Conservation (phyloP, 1,284 basidiomycete genomes). For the Tilletia setariae region DNA sequence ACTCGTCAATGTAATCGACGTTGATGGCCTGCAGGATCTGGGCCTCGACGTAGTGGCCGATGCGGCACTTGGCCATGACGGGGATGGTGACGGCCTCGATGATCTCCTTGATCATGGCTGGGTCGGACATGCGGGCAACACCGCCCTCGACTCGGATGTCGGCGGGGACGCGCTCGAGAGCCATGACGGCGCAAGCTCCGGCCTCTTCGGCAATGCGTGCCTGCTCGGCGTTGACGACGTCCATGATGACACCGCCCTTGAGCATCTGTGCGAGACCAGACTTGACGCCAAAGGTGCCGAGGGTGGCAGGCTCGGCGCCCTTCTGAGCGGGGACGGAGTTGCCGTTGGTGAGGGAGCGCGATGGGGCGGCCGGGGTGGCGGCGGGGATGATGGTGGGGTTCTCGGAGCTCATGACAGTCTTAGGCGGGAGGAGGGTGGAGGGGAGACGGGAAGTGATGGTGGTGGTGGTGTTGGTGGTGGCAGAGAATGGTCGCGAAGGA, state of each 20-base stretch:
- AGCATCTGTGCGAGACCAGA: conserved; percentile 60
- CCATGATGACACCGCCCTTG: conserved; percentile 57
- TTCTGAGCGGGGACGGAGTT: conserved; percentile 59
- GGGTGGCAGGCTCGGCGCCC: conserved; percentile 61
- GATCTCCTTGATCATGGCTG: conserved; percentile 94
- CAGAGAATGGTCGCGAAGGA: too few species aligned
- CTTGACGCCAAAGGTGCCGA: conserved; percentile 88
- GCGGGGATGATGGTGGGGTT: conserved; percentile 50
- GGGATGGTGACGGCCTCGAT: conserved; percentile 61
- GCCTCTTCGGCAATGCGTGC: conserved; percentile 96
- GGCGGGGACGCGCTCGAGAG: conserved; percentile 81
- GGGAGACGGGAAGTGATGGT: background rate
- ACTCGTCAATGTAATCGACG: conserved; percentile 93
- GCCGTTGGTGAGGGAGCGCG: conserved; percentile 56
- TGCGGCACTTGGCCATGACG: conserved; percentile 73
- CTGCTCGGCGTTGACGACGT: conserved; percentile 71
- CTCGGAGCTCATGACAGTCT: conserved; percentile 50
- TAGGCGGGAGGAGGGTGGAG: background rate
- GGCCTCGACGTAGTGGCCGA: conserved; percentile 77
- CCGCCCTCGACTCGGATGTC: conserved; percentile 65
- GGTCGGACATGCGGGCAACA: conserved; percentile 63
- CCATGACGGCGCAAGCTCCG: conserved; percentile 95
- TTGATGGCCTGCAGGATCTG: conserved; percentile 91
- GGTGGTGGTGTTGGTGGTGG: background rate
- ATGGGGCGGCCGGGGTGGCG: conserved; percentile 30